phyloP scores from a whole-genome alignment of 257 asterid species.

The Gentiana dahurica region DNA sequence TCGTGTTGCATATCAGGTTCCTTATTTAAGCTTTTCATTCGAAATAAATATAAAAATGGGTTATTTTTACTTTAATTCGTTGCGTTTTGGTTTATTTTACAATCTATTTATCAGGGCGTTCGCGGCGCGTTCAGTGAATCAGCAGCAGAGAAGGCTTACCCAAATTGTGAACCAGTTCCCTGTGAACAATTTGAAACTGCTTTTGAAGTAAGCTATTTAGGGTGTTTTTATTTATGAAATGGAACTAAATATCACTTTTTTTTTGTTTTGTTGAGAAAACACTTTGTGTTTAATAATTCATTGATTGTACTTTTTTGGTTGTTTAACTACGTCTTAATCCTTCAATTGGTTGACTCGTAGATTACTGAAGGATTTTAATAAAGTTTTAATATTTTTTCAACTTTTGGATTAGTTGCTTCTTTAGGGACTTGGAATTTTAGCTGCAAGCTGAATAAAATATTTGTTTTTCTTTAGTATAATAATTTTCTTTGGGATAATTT shows the following conservation, averaged over 20 bases:
- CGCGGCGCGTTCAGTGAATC: conserved; percentile 94
- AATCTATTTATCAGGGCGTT: conserved; percentile 49
- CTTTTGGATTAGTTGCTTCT: neutral
- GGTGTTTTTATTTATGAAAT: neutral
- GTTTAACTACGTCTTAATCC: no score
- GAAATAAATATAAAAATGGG: neutral
- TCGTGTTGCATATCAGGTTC: conserved; percentile 98
- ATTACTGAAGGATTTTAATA: neutral
- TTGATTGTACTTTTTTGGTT: neutral
- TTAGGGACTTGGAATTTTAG: neutral
- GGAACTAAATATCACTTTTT: neutral
- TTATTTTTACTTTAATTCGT: neutral
- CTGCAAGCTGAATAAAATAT: neutral
- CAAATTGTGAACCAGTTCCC: conserved; percentile 94
- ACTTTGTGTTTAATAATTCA: no score
- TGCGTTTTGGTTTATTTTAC: conserved; percentile 5
- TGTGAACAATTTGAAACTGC: conserved; percentile 96
- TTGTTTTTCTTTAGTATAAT: neutral
- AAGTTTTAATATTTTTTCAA: neutral
- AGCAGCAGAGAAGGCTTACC: conserved; percentile 97
- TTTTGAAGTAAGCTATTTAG: conserved; percentile 51
- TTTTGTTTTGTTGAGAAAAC: no score
- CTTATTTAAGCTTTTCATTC: neutral
- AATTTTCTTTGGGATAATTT: no score
- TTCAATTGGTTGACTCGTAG: neutral